Percentiles rank a stretch among this genome's conserved stretches.
Conservation (phyloP, 2,329 filamentous ascomycete species). For the Orbilia quercus region DNA sequence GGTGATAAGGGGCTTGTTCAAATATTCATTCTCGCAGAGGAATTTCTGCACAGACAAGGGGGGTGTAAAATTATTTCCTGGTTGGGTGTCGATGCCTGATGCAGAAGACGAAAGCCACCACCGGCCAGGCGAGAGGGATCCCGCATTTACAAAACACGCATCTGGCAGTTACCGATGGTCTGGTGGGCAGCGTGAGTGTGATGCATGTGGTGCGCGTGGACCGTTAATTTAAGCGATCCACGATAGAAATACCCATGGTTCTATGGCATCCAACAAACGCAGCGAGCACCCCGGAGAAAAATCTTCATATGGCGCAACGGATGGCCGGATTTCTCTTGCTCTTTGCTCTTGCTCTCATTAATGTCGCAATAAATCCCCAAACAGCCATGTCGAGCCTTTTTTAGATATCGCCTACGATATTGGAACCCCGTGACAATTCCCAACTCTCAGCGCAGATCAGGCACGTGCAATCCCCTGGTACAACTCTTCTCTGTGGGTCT, state of each 20-base stretch:
- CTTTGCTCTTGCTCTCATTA: slow-evolving; percentile 4
- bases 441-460: slow-evolving; percentile 1
- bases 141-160: slow-evolving; percentile 31
- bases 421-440: too few relatives aligned
- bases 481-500: slow-evolving; percentile 74
- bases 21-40: slow-evolving; percentile 27
- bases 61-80: slow-evolving; percentile 33
- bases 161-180: slow-evolving; percentile 35
- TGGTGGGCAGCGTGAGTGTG: slow-evolving; percentile 7
- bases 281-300: slow-evolving; percentile 16
- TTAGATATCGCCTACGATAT: slow-evolving; percentile 23
- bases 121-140: slow-evolving; percentile 30
- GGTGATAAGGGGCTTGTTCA: slow-evolving; percentile 52
- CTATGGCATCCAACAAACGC: slow-evolving; percentile 5
- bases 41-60: slow-evolving; percentile 27
- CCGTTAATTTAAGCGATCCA: slow-evolving; percentile 24
- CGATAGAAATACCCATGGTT: slow-evolving; percentile 27
- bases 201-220: neutral
- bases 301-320: slow-evolving; percentile 44
- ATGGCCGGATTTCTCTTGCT: slow-evolving; percentile 19
- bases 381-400: slow-evolving; percentile 21
- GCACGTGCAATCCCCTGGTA: slow-evolving; percentile 74
- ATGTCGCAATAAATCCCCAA: slow-evolving; percentile 37
- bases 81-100: slow-evolving; percentile 23
- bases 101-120: slow-evolving; percentile 52